phyloP scores from a whole-genome alignment of 441 rosid genomes.

The Theobroma grandiflorum region DNA sequence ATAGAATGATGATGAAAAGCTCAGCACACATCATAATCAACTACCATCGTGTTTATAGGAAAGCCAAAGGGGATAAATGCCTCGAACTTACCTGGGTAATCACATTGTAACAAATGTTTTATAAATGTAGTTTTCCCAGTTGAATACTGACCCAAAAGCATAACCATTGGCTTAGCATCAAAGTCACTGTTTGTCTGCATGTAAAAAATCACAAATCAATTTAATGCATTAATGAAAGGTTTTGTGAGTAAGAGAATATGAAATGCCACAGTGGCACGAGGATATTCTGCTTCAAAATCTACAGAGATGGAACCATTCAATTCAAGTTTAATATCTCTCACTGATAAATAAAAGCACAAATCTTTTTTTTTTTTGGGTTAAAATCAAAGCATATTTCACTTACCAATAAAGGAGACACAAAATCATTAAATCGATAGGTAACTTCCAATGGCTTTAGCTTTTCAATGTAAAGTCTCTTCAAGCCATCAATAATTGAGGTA shows the following conservation, averaged over 20 bases:
- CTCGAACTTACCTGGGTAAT: constrained; percentile 71
- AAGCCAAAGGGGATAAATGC: neutral
- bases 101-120: constrained; percentile 78
- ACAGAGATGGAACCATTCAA: neutral
- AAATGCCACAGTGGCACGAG: neutral
- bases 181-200: constrained; percentile 85
- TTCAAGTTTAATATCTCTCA: neutral
- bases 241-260: neutral
- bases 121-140: constrained; percentile 97
- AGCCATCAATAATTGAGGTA: constrained; percentile 89
- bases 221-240: constrained; percentile 1
- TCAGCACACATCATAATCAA: constrained; percentile 5
- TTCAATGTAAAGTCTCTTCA: constrained; percentile 83
- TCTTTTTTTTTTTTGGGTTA: neutral
- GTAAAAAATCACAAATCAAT: constrained; percentile 21
- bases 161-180: constrained; percentile 97
- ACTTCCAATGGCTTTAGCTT: constrained; percentile 90
- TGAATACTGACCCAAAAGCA: constrained; percentile 97
- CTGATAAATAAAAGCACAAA: neutral
- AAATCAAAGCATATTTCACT: constrained; percentile 33
- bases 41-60: neutral
- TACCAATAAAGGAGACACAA: constrained; percentile 77
- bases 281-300: neutral
- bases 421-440: constrained; percentile 85
- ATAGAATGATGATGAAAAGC: constrained; percentile 23